phyloP scores from a whole-genome alignment of 2,329 filamentous ascomycete genomes.

The Acarospora socialis region DNA sequence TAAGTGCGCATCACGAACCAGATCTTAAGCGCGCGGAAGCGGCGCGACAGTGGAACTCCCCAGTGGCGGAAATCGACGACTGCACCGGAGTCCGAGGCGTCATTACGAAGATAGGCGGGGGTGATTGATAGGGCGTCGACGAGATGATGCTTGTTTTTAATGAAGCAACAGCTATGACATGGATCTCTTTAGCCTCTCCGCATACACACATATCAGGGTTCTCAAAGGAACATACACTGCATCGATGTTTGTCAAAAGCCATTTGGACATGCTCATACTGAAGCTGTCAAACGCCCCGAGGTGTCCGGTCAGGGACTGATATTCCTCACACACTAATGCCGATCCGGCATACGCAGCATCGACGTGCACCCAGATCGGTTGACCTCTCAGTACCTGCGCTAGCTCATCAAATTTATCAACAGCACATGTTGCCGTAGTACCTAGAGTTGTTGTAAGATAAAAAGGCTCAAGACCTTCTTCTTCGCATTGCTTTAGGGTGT shows the following conservation, averaged over 20 bases:
- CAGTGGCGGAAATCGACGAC: not conserved
- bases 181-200: conserved; percentile 8
- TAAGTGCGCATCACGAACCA: conserved; percentile 42
- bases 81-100: conserved; percentile 29
- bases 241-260: conserved; percentile 54
- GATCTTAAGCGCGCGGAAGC: conserved; percentile 1
- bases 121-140: conserved; percentile 65
- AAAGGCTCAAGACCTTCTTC: not conserved
- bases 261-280: not conserved
- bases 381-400: not conserved
- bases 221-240: conserved; percentile 27
- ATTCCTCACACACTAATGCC: not conserved
- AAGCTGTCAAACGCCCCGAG: conserved; percentile 29
- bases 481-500: conserved; percentile 34
- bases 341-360: not conserved
- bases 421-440: not conserved
- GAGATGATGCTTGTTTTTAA: conserved; percentile 59
- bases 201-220: not conserved
- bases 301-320: not conserved
- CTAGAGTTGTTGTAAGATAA: not conserved
- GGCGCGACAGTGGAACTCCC: not conserved
- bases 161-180: conserved; percentile 58
- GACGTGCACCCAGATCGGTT: not conserved
- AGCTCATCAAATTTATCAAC: conserved; percentile 1
- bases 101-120: conserved; percentile 69